Conservation (phyloP, 768 basidiomycete species). For the Leccinum truebloodii region DNA sequence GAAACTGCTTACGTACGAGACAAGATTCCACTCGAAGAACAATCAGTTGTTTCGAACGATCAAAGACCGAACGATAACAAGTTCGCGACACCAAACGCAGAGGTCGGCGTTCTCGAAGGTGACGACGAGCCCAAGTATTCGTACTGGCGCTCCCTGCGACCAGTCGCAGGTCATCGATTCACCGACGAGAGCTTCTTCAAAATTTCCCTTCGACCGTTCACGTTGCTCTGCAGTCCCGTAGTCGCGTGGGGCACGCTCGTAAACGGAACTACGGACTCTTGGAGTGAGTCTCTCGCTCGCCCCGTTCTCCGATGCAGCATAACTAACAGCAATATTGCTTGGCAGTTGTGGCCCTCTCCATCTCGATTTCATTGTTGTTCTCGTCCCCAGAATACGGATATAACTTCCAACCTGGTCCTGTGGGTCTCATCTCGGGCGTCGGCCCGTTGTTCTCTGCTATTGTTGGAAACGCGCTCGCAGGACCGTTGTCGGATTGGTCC, state of each 20-base stretch:
- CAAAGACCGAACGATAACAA: neutral
- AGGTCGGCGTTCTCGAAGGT: neutral
- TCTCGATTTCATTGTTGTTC: neutral
- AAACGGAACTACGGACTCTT: neutral
- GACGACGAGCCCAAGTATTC: neutral
- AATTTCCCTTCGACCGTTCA: neutral
- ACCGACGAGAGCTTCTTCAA: neutral
- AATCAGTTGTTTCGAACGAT: neutral
- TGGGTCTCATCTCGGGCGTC: neutral
- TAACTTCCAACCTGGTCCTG: neutral
- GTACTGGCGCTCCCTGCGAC: conserved; percentile 1
- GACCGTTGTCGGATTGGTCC: conserved; percentile 1
- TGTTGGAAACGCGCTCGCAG: neutral
- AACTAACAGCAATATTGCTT: too few species aligned
- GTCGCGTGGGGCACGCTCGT: neutral
- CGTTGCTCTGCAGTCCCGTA: neutral
- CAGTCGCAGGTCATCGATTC: neutral
- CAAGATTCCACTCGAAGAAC: neutral
- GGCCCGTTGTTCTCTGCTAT: neutral
- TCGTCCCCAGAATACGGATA: neutral
- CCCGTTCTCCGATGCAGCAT: neutral
- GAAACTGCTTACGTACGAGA: neutral
- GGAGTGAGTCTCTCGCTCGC: neutral
- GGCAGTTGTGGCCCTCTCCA: neutral
- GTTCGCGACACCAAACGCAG: neutral